Evolutionary conservation across 805 yeast genomes (phyloP), one percentile per base, ranked within the genome.

Genomic region (Diddensiella santjacobensis): DNA sequence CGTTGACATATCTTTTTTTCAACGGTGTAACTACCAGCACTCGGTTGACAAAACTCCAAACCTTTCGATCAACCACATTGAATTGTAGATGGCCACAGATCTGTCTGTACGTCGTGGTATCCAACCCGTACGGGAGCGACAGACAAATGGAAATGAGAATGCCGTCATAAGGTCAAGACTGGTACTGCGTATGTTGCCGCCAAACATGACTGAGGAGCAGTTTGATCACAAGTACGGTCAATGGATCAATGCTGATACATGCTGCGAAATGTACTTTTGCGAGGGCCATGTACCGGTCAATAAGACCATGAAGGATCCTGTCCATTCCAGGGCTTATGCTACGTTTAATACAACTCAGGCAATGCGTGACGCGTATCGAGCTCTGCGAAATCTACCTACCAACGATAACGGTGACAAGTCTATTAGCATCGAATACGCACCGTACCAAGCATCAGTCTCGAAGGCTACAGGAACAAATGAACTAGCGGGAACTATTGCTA

Each of bases 121-220:
- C n/a, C n/a, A n/a, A n/a, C n/a, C n/a, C n/a, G n/a, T n/a, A n/a
- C n/a, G 13, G 31, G 31, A 26, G 13, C 31, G 31, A 26, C 31
- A 26, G 31, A 13, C 13, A 10, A 13, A 10, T 26, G 31, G 11
- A 26, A 13, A 26, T 26, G 11, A 8, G 13, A 26, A 26, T 26
- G 31, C 38, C n/a, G n/a, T n/a, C n/a, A n/a, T n/a, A 13, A 26
- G 39, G 24, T 15, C 13, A 11, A 69, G 64, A 49, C 47, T 71
- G 3, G 69, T 70, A 6, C 33, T 75, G 3, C 64, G 80, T 37
- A 52, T 67, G n/a, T 57, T 77, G 35, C 80, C 81, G 10, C 77
- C 48, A 3, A 5, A 37, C 6, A n/a, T 44, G 8, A 13, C 38
- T 19, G 42, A 44, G 11, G 19, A 26, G 3, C 66, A 65, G 47